Percentiles rank a stretch among this genome's conserved stretches.
Evolutionary conservation across 768 basidiomycete genomes (phyloP).

Genomic region (Kwoniella europaea): DNA sequence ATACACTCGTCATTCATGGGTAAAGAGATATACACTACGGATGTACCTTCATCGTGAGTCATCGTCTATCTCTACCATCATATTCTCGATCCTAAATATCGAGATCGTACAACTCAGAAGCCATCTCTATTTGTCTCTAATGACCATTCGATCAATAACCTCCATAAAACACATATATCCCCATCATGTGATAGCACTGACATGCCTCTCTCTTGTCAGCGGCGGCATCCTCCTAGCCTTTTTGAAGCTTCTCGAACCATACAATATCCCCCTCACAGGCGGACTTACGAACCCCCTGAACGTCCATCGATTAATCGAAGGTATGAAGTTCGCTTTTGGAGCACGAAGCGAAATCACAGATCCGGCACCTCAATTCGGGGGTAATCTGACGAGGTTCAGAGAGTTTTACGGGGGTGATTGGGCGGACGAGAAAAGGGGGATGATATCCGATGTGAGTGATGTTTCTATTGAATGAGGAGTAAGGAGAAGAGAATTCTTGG

Average conservation of each 20-base stretch:
- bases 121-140: too few relatives aligned
- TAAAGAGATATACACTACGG: constrained; percentile 79
- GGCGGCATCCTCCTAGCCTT: constrained; percentile 89
- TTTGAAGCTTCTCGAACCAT: constrained; percentile 88
- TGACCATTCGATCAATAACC: too few relatives aligned
- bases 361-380: constrained; percentile 65
- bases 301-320: constrained; percentile 80
- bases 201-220: constrained; percentile 54
- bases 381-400: constrained; percentile 65
- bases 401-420: constrained; percentile 65
- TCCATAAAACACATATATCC: neutral
- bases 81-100: neutral
- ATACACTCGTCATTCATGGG: constrained; percentile 77
- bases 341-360: constrained; percentile 75
- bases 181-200: neutral
- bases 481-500: neutral
- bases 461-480: neutral
- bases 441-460: constrained; percentile 78
- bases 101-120: neutral
- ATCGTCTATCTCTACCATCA: neutral
- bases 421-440: constrained; percentile 66
- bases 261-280: constrained; percentile 48
- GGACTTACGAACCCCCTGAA: constrained; percentile 61
- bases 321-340: constrained; percentile 79
- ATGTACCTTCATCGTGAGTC: constrained; percentile 69